Base-by-base conservation (phyloP, 2,329 filamentous ascomycete genomes). In the Acrodontium crateriforme region DNA sequence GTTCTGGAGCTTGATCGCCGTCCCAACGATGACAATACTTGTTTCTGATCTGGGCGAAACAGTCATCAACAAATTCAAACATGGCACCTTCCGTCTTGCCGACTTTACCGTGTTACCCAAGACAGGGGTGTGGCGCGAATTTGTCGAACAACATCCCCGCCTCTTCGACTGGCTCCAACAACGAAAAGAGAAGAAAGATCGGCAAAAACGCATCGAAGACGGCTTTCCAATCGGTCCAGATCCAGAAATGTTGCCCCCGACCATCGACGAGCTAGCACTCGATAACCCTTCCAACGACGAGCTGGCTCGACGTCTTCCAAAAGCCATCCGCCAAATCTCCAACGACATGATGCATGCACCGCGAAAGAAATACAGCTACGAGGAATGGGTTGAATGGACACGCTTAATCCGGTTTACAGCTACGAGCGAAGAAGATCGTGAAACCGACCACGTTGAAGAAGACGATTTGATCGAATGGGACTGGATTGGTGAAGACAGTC, bases 381-480 rank as follows among this genome's bases (percentile, higher is more conserved):
- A 84, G 40, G 78, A 92, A 48, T 92, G 84, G 85, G 78, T 78
- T 0, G 80, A 81, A 59, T 89, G 82, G 42, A 74, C 85, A 6
- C 69, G 71, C 13, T 63, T 93, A 17, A 79, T 92, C 19, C 60
- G 67, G 2, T 74, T 74, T 38, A 59, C 59, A 2, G 44, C 46
- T 2, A 30, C 24, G n/a, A 30, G 32, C 6, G 29, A 40, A 9
- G 39, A 38, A 8, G 34, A 38, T n/a, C 18, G 23, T 4, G 36
- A 67, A 53, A 18, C 49, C 44, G 28, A 54, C 47, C 59, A 66
- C 6, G 67, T 70, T 31, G 19, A 49, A 44, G 29, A 55, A 47
- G 59, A 66, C 6, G 67, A 70, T 31, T 43, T 74, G 11, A 56
- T 77, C 1, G 67, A 76, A 18, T 79, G 75, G 74, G 75, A 80